Evolutionary conservation across 1,139 yeast genomes (phyloP), one percentile per base, ranked within the genome.

Genomic region (Suhomyces wounanorum): DNA sequence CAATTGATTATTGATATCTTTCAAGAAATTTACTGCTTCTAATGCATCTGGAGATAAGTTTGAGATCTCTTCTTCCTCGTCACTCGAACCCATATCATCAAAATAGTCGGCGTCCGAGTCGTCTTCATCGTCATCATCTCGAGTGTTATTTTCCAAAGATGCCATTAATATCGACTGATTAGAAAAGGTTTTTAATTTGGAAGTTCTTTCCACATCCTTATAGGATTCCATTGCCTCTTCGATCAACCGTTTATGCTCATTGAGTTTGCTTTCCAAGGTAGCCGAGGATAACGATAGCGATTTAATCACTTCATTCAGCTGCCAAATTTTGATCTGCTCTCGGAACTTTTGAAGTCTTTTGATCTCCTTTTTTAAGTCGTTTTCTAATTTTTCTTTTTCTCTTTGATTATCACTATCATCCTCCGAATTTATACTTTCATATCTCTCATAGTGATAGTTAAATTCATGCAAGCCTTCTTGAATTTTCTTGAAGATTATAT

Each of bases 141-240:
- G 17, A 4, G 40, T 64, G 39, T 56, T 62, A 43, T 56, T 60
- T 49, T 75, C 80, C 55, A 72, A 59, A 11, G 79, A 69, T 1
- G 81, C 78, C 66, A 77, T 65, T 72, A 76, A 66, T 39, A 77
- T 77, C 9, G 78, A 73, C 55, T 77, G 81, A 59, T 77, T 77
- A 2, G 79, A 74, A 53, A 72, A 77, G 3, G 79, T 71, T 54
- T 77, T 77, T 70, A 77, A 70, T 52, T 77, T 77, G 3, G 77
- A 70, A 41, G 69, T 66, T 50, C 77, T 72, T 55, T 77, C 81
- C 40, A 77, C 81, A 36, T 74, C 78, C 54, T 77, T 77, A 54
- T 77, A 77, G 44, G 70, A 70, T 54, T 77, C 81, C 81, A 77
- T 77, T 14, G 81, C 79, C 56, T 77, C 80, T 55, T 77, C 81